Percentiles rank a stretch among this genome's conserved stretches.
phyloP scores from a whole-genome alignment of 2,329 filamentous ascomycete genomes.

The Kalaharituber pfeilii region DNA sequence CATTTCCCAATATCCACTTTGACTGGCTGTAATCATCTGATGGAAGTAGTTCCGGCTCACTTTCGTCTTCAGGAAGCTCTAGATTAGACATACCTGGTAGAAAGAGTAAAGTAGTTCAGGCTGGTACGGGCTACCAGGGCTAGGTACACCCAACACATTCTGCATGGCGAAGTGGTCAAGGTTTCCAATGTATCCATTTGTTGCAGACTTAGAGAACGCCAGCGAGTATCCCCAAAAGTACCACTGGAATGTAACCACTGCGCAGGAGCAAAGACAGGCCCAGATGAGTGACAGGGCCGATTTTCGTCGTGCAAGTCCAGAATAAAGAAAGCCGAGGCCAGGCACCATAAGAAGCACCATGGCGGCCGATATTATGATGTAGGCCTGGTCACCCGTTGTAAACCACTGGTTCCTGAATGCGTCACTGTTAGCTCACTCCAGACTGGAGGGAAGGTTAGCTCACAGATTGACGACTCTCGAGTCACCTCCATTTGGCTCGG shows the following conservation, averaged over 20 bases:
- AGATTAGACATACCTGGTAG: slow-evolving; percentile 52
- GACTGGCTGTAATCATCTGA: no score
- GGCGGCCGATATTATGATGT: slow-evolving; percentile 72
- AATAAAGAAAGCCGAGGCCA: slow-evolving; percentile 93
- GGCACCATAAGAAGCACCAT: slow-evolving; percentile 97
- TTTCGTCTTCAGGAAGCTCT: no score
- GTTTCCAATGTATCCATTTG: slow-evolving; percentile 82
- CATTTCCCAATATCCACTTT: neutral
- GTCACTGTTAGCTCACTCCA: neutral
- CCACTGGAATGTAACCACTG: slow-evolving; percentile 92
- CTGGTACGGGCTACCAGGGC: slow-evolving; percentile 71
- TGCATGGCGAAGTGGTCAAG: slow-evolving; percentile 74
- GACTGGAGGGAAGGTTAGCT: neutral
- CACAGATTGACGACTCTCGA: slow-evolving; percentile 23
- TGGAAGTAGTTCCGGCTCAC: no score
- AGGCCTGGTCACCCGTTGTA: slow-evolving; percentile 73
- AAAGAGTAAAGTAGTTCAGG: slow-evolving; percentile 85
- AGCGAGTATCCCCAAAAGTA: slow-evolving; percentile 99
- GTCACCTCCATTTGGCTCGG: slow-evolving; percentile 27
- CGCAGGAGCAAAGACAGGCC: slow-evolving; percentile 88
- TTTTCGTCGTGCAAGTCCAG: slow-evolving; percentile 90
- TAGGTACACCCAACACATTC: slow-evolving; percentile 68
- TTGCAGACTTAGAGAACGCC: slow-evolving; percentile 66
- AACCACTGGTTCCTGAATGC: slow-evolving; percentile 17
- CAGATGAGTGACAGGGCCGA: slow-evolving; percentile 93